phyloP scores from a whole-genome alignment of 257 asterid genomes.

The Rauvolfia tetraphylla region DNA sequence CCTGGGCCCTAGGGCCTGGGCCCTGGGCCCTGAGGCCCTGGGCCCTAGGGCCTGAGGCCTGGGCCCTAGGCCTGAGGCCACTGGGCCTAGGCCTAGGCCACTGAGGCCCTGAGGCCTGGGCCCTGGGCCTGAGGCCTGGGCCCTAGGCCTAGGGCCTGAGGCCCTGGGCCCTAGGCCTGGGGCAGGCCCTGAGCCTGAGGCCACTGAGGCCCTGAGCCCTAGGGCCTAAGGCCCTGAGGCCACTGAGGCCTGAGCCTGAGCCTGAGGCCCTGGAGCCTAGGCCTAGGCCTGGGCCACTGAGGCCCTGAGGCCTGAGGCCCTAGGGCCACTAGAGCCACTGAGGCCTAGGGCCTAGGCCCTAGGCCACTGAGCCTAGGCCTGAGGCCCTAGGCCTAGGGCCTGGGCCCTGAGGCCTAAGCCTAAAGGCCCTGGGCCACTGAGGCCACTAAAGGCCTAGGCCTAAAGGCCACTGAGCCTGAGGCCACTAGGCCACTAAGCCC shows the following conservation, averaged over 20 bases:
- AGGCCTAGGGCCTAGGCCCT: neutral
- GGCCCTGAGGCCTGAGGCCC: constrained; percentile 1
- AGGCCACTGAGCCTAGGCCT: no score
- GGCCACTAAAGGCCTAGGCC: neutral
- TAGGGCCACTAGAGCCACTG: neutral
- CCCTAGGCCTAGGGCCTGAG: constrained; percentile 7
- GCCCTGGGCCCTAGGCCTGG: neutral
- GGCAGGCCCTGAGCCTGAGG: neutral
- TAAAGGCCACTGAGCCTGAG: neutral
- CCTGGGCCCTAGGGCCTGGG: no score
- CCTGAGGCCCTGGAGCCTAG: neutral
- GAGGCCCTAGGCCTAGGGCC: no score
- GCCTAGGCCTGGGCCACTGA: neutral
- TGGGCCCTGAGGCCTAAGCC: neutral
- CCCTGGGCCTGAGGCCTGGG: neutral
- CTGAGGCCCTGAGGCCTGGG: neutral
- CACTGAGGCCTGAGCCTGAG: neutral
- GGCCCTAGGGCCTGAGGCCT: neutral
- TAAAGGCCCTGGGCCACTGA: neutral
- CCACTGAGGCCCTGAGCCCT: neutral
- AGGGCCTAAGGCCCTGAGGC: constrained; percentile 1
- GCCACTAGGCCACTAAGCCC: constrained; percentile 1
- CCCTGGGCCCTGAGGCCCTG: neutral
- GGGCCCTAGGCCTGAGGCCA: constrained; percentile 10
- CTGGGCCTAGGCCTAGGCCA: constrained; percentile 7